Evolutionary conservation across 768 basidiomycete genomes (phyloP).

Genomic region (Tulasnella calospora): DNA sequence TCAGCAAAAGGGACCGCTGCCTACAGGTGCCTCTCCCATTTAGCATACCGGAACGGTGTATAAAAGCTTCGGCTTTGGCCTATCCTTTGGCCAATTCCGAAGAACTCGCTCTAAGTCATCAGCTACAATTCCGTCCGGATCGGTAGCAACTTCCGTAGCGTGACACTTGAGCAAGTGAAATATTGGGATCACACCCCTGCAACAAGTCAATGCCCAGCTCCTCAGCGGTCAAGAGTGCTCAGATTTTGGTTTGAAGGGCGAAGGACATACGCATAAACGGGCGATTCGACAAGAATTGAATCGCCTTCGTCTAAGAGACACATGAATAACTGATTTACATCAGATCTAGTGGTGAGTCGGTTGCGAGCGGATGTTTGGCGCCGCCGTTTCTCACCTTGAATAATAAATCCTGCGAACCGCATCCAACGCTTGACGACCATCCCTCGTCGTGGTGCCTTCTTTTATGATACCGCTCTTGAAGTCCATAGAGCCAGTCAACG

Average conservation of each 20-base stretch:
- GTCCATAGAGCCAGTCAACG: slow-evolving; percentile 58
- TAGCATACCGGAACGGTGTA: slow-evolving; percentile 62
- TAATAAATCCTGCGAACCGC: slow-evolving; percentile 84
- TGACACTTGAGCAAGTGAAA: slow-evolving; percentile 54
- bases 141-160: slow-evolving; percentile 69
- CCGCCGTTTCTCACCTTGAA: slow-evolving; percentile 55
- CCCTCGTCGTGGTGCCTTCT: slow-evolving; percentile 52
- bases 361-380: no score
- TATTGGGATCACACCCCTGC: slow-evolving; percentile 62
- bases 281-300: slow-evolving; percentile 72
- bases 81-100: slow-evolving; percentile 66
- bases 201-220: neutral
- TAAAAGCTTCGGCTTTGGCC: slow-evolving; percentile 67
- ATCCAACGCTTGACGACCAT: slow-evolving; percentile 74
- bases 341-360: neutral
- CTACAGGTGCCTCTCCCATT: no score
- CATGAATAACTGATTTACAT: slow-evolving; percentile 52
- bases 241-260: neutral
- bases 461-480: slow-evolving; percentile 69
- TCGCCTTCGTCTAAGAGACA: slow-evolving; percentile 76
- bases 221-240: neutral
- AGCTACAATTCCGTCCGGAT: slow-evolving; percentile 64
- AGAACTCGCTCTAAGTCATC: slow-evolving; percentile 58
- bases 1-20: neutral
- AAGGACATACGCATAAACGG: slow-evolving; percentile 50